Percentiles rank a stretch among this genome's conserved stretches.
These are phyloP conservation scores for Debaryomycetaceae sp. DNA, from an alignment of 1,139 yeast species.

Conservation along the genomic window DNA sequence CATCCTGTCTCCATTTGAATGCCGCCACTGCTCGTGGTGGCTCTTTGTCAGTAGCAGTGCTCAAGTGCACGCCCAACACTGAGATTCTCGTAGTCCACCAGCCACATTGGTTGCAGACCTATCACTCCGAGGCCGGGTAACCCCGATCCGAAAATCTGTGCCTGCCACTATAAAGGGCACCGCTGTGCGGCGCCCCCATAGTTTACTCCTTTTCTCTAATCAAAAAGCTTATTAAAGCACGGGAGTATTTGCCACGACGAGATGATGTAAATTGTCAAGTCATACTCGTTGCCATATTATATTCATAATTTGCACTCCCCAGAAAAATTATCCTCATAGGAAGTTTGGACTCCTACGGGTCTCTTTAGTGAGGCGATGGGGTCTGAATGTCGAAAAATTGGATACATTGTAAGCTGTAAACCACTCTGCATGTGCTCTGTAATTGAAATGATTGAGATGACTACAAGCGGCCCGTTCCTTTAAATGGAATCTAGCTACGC, in stretches of 20 bases:
- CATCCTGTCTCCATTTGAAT: too few relatives aligned
- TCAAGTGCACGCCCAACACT: too few relatives aligned
- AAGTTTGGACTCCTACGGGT: conserved; percentile 53
- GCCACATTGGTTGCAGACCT: too few relatives aligned
- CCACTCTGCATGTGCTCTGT: too few relatives aligned
- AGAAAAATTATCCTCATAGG: conserved; percentile 54
- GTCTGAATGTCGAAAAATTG: conserved; percentile 63
- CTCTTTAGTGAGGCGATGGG: conserved; percentile 49
- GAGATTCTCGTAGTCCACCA: too few relatives aligned
- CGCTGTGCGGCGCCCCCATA: conserved; percentile 5
- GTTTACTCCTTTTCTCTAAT: conserved; percentile 32
- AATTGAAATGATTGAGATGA: too few relatives aligned
- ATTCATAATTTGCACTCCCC: conserved; percentile 40
- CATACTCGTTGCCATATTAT: conserved; percentile 61
- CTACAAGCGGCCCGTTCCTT: too few relatives aligned
- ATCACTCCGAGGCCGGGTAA: too few relatives aligned
- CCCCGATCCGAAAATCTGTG: neutral
- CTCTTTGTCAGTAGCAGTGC: too few relatives aligned
- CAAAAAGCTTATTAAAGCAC: conserved; percentile 49
- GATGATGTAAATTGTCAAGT: conserved; percentile 58
- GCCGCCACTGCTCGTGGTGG: too few relatives aligned
- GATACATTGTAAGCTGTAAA: too few relatives aligned
- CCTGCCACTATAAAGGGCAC: conserved; percentile 7
- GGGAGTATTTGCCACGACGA: conserved; percentile 73
- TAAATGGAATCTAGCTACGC: too few relatives aligned